These are phyloP conservation scores for Ramalina intermedia DNA, from an alignment of 495 filamentous ascomycete species.

Conservation along the genomic window DNA sequence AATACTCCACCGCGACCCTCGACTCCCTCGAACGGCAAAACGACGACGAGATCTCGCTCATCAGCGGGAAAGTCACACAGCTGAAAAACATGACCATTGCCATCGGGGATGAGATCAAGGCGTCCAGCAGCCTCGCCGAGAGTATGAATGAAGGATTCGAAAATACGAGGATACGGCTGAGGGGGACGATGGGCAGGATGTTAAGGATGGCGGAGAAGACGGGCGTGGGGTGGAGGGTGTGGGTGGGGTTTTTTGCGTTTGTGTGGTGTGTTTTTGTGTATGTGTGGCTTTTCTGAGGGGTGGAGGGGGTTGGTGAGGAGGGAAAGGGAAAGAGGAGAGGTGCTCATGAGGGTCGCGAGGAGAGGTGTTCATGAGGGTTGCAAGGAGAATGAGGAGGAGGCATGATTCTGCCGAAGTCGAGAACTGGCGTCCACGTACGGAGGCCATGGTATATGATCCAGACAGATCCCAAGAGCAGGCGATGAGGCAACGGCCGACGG, in stretches of 20 bases:
- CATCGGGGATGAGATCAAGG: conserved; percentile 88
- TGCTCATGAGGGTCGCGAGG: background rate
- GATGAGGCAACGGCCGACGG: too few species aligned
- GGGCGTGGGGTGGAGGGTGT: conserved; percentile 87
- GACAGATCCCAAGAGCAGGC: too few species aligned
- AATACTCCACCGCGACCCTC: conserved; percentile 86
- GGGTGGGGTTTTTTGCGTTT: conserved; percentile 71
- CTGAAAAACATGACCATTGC: conserved; percentile 85
- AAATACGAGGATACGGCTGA: conserved; percentile 58
- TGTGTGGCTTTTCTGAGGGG: conserved; percentile 59
- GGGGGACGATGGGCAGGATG: conserved; percentile 95
- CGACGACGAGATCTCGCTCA: conserved; percentile 77
- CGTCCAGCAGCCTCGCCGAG: conserved; percentile 60
- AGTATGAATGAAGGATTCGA: conserved; percentile 72
- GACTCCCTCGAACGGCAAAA: conserved; percentile 93
- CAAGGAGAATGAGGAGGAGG: background rate
- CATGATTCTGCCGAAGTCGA: too few species aligned
- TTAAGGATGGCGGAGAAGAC: conserved; percentile 86
- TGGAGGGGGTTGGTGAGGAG: background rate
- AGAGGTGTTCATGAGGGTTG: background rate
- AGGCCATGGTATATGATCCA: too few species aligned
- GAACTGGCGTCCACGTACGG: too few species aligned
- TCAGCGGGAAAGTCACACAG: conserved; percentile 78
- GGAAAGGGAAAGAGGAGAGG: background rate
- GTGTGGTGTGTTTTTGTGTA: conserved; percentile 74